A percentile compares a stretch with the other conserved stretches of the same genome.
Conservation (phyloP, 306 rosid species). For the Prunus kanzakura region DNA sequence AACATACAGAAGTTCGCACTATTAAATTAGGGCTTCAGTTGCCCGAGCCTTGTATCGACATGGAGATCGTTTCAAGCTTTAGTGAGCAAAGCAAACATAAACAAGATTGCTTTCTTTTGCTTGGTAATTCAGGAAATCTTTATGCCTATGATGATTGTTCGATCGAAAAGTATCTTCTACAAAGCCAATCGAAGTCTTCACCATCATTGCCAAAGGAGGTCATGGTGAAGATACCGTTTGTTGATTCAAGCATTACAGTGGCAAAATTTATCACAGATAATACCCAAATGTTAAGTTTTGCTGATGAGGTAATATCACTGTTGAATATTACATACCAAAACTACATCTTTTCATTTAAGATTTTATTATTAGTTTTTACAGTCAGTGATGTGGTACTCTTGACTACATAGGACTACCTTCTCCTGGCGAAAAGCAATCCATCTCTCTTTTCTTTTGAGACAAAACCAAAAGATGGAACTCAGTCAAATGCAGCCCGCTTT, state of each 20-base stretch:
- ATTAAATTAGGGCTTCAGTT: conserved; percentile 68
- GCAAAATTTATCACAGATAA: conserved; percentile 58
- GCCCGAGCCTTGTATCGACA: conserved; percentile 59
- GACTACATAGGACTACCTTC: conserved; percentile 52
- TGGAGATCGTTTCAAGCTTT: conserved; percentile 64
- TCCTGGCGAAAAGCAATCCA: conserved; percentile 53
- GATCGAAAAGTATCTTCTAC: conserved; percentile 73
- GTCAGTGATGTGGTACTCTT: conserved; percentile 16
- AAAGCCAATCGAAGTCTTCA: conserved; percentile 60
- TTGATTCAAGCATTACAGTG: conserved; percentile 62
- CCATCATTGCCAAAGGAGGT: conserved; percentile 69
- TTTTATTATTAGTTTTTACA: not conserved
- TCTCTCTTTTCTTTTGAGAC: conserved; percentile 51
- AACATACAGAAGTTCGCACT: conserved; percentile 68
- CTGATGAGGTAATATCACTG: conserved; percentile 56
- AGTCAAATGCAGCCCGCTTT: conserved; percentile 43
- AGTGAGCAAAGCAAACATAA: conserved; percentile 71
- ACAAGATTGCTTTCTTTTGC: conserved; percentile 56
- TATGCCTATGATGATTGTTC: conserved; percentile 65
- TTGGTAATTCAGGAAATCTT: conserved; percentile 71
- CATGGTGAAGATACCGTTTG: conserved; percentile 66
- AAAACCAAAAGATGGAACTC: conserved; percentile 55
- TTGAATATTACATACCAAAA: not conserved
- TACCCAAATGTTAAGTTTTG: conserved; percentile 30
- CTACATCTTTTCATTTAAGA: not conserved